These are phyloP conservation scores for Wickerhamomyces chambardii DNA, from an alignment of 805 yeast species.

Conservation along the genomic window DNA sequence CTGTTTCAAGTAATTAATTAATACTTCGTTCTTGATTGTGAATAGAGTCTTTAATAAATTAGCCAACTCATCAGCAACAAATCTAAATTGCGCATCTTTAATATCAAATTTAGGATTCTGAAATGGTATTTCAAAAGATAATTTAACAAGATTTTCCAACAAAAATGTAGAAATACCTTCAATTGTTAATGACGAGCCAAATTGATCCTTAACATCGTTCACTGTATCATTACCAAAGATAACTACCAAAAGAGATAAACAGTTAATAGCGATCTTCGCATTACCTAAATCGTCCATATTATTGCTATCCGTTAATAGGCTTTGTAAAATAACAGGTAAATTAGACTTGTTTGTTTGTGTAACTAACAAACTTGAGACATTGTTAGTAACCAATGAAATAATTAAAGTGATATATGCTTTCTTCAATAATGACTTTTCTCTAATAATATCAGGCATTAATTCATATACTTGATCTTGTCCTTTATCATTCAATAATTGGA, in stretches of 20 bases:
- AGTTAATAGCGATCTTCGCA: conserved; percentile 61
- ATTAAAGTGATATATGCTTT: conserved; percentile 64
- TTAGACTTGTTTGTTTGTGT: conserved; percentile 54
- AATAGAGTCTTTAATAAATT: conserved; percentile 57
- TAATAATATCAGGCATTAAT: conserved; percentile 45
- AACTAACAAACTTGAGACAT: conserved; percentile 68
- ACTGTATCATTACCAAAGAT: conserved; percentile 65
- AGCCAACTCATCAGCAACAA: conserved; percentile 68
- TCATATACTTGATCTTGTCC: conserved; percentile 29
- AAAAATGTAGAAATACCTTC: conserved; percentile 69
- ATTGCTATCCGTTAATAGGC: conserved; percentile 56
- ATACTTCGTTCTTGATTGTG: conserved; percentile 33
- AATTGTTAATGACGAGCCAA: conserved; percentile 36
- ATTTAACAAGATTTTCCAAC: conserved; percentile 55
- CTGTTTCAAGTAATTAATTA: conserved; percentile 44
- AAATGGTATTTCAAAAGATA: conserved; percentile 76
- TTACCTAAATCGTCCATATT: conserved; percentile 54
- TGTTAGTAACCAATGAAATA: conserved; percentile 64
- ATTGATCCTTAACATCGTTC: conserved; percentile 47
- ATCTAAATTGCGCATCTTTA: conserved; percentile 73
- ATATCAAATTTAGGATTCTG: conserved; percentile 55
- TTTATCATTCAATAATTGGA: conserved; percentile 35
- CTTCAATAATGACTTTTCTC: conserved; percentile 60
- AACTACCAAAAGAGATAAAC: conserved; percentile 52
- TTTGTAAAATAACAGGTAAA: conserved; percentile 52